Evolutionary conservation across 1,284 basidiomycete genomes (phyloP), one percentile per base, ranked within the genome.

Genomic region (Dichomitus squalens): DNA sequence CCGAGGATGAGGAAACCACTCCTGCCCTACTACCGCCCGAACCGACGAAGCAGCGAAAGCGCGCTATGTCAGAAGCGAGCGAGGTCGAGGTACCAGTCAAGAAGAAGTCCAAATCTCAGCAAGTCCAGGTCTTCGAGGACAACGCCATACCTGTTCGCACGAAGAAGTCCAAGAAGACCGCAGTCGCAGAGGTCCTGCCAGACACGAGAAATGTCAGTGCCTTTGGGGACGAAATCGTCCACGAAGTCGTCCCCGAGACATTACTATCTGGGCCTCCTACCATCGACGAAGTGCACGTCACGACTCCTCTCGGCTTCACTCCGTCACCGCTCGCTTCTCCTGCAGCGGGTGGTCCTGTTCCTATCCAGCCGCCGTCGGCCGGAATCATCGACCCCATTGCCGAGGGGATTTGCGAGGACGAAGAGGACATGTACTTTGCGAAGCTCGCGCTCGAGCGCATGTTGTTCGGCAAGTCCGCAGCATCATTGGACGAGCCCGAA

Each of bases 361-460:
- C 79, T 1, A 58, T 76, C 3, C 78, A 79, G 20, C 66, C 67
- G 27, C 60, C 67, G 23, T 70, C 66, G 34, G 60, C 67, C 1
- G 53, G 77, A 7, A 78, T 80, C 3, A 79, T 79, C 12, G 83
- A 88, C 69, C 82, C 82, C 0, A 79, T 82, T 48, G 75, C 77
- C 12, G 70, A 76, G 29, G 86, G 80, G 7, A 67, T 96, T 7
- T 90, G 90, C 55, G 83, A 87, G 38, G 95, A 98, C 71, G 95
- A 95, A 64, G 96, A 99, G 72, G 96, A 99, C 68, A 73, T 93
- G 29, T 97, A 90, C 75, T 96, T 88, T 73, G 80, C 92, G 50
- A 87, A 87, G 60, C 80, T 95, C 48, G 89, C 84, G 0, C 70
- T 85, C 9, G 74, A 79, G 53, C 74, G 75, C 20, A 62, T 62